Percentiles rank a stretch among this genome's conserved stretches.
Evolutionary conservation across 164 flowering plant genomes (phyloP).

Genomic region (Paratinospora sagittata): DNA sequence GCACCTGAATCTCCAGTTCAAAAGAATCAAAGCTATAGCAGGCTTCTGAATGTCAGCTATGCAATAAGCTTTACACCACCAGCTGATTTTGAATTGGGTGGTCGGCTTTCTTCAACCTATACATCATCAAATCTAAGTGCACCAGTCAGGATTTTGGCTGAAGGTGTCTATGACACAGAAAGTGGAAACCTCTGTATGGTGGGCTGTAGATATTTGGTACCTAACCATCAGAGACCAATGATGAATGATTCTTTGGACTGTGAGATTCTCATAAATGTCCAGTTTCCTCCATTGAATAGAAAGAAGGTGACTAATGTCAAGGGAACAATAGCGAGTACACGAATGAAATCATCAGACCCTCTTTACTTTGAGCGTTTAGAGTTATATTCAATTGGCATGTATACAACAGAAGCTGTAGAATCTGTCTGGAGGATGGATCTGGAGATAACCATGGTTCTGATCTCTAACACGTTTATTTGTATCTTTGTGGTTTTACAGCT

Average conservation of each 20-base stretch:
- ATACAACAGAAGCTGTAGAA: slow-evolving; percentile 5
- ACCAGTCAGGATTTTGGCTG: slow-evolving; percentile 43
- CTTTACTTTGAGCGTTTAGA: slow-evolving; percentile 42
- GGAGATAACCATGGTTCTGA: slow-evolving; percentile 50
- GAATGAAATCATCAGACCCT: slow-evolving; percentile 39
- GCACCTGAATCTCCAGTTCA: slow-evolving; percentile 4
- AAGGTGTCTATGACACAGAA: slow-evolving; percentile 53
- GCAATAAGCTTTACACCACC: slow-evolving; percentile 18
- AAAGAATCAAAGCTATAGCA: slow-evolving; percentile 7
- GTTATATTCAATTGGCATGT: slow-evolving; percentile 23
- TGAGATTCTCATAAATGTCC: slow-evolving; percentile 40
- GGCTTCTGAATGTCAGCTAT: slow-evolving; percentile 49
- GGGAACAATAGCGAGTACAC: slow-evolving; percentile 50
- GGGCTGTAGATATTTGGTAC: slow-evolving; percentile 41
- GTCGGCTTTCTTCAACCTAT: slow-evolving; percentile 11
- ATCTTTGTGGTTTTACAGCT: slow-evolving; percentile 46
- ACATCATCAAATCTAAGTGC: slow-evolving; percentile 1
- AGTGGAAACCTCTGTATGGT: slow-evolving; percentile 64
- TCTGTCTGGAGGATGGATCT: slow-evolving; percentile 51
- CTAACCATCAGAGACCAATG: slow-evolving; percentile 6
- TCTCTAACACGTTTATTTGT: slow-evolving; percentile 50
- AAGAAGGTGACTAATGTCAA: slow-evolving; percentile 22
- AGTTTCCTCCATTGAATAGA: slow-evolving; percentile 40
- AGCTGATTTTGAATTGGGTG: slow-evolving; percentile 1
- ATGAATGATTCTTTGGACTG: slow-evolving; percentile 39